Evolutionary conservation across 306 rosid genomes (phyloP).

Genomic region (Carpinus fangiana): DNA sequence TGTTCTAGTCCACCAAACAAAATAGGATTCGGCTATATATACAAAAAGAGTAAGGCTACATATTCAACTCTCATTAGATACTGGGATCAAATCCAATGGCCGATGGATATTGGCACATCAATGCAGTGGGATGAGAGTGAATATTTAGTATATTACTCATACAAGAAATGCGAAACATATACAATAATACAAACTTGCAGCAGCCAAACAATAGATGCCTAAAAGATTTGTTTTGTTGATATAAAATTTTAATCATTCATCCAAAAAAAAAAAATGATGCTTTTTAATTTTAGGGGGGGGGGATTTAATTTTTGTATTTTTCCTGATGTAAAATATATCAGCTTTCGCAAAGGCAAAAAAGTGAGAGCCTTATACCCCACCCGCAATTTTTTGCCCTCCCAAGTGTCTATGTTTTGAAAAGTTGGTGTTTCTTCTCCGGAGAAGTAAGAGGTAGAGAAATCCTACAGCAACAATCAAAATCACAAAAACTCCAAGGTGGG

Average conservation of each 20-base stretch:
- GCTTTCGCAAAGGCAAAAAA: constrained; percentile 18
- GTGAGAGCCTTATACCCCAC: constrained; percentile 31
- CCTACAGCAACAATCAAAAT: constrained; percentile 51
- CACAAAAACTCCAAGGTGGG: constrained; percentile 51
- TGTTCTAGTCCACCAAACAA: no score
- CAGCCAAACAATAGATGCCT: not conserved
- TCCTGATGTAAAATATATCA: constrained; percentile 33
- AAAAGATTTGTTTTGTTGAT: no score
- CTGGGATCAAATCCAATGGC: no score
- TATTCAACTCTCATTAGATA: no score
- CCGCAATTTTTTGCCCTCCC: constrained; percentile 46
- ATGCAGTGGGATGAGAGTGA: no score
- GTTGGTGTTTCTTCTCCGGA: constrained; percentile 45
- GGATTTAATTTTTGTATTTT: not conserved
- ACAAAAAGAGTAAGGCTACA: not conserved
- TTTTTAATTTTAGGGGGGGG: not conserved
- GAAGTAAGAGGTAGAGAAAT: constrained; percentile 61
- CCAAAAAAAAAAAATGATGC: not conserved
- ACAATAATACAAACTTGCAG: not conserved
- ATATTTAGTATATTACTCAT: no score
- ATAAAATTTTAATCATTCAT: no score
- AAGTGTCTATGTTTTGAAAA: constrained; percentile 49
- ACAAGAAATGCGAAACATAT: not conserved
- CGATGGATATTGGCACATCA: no score
- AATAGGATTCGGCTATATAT: no score